Evolutionary conservation across 2,329 filamentous ascomycete genomes (phyloP), one percentile per base, ranked within the genome.

Genomic region (Byssoonygena ceratinophila): DNA sequence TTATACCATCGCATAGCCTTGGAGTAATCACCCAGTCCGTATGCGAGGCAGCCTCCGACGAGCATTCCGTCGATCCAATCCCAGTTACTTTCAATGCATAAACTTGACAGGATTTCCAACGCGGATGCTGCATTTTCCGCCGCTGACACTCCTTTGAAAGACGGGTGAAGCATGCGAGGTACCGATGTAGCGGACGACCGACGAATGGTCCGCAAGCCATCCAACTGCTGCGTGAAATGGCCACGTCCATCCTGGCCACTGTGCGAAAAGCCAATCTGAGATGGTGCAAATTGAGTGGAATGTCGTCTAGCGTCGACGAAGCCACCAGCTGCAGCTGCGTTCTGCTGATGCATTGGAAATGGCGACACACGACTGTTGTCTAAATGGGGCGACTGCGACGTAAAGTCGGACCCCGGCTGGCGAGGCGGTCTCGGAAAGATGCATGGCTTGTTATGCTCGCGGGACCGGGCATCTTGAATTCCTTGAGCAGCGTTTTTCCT

Each of bases 11-110:
- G 65, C 63, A 74, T 67, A 25, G 75, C 74, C 62, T 87, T 84
- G 56, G 85, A 79, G 64, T 92, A 94, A 63, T 87, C 82, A 56
- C 88, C 87, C 12, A 97, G 71, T 6, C 87, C 90, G 70, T 97
- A 97, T 46, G 91, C 84, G 54, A 98, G 74, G 69, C 92, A 97
- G 1, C 92, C 92, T 36, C 86, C 88, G 5, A 97, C 74, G 36
- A 97, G 74, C 74, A 97, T 90, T 1, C 92, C 92, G 64, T 97
- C 91, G 50, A 89, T 79, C 92, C 92, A 98, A 60, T 82, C 79
- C 86, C 87, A 92, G 8, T 77, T 78, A 61, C 84, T 87, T 65
- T 91, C 84, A 61, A 85, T 81, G 64, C 88, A 94, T 5, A 94
- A 71, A 57, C 76, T 80, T 14, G 80, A 82, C 18, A 95, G 74